phyloP scores from a whole-genome alignment of 2,329 filamentous ascomycete genomes.

The Aspergillus transmontanensis region DNA sequence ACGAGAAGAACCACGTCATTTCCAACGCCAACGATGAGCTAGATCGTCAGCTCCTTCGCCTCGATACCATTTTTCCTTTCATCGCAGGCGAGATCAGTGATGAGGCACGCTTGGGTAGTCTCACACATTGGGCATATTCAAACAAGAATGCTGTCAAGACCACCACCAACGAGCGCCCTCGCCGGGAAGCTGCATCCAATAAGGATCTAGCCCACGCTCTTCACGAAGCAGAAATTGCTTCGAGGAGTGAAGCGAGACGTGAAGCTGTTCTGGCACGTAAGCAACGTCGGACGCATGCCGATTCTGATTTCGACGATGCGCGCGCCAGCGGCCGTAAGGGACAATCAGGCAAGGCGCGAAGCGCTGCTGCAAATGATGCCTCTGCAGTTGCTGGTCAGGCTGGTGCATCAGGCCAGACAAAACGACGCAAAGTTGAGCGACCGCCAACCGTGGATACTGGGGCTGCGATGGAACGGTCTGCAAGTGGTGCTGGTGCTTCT shows the following conservation, averaged over 20 bases:
- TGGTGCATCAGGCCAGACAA: slow-evolving; percentile 57
- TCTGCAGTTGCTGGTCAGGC: slow-evolving; percentile 44
- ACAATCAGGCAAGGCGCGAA: slow-evolving; percentile 53
- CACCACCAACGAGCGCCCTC: slow-evolving; percentile 67
- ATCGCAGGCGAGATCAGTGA: slow-evolving; percentile 90
- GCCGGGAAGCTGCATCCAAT: slow-evolving; percentile 75
- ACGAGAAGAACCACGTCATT: slow-evolving; percentile 97
- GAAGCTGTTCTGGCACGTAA: slow-evolving; percentile 79
- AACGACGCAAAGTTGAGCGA: slow-evolving; percentile 82
- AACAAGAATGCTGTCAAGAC: slow-evolving; percentile 67
- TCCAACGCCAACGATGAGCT: slow-evolving; percentile 89
- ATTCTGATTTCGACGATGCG: slow-evolving; percentile 77
- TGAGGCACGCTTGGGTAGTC: slow-evolving; percentile 88
- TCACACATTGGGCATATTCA: slow-evolving; percentile 92
- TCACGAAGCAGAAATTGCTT: slow-evolving; percentile 79
- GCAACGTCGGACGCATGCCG: slow-evolving; percentile 69
- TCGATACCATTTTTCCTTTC: slow-evolving; percentile 85
- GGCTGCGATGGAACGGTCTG: slow-evolving; percentile 44
- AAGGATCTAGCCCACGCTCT: slow-evolving; percentile 70
- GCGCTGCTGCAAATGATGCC: slow-evolving; percentile 23
- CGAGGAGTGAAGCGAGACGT: slow-evolving; percentile 80
- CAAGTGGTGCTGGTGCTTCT: slow-evolving; percentile 34
- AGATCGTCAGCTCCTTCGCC: slow-evolving; percentile 77
- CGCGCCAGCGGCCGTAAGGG: slow-evolving; percentile 58
- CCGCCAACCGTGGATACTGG: slow-evolving; percentile 40